These are phyloP conservation scores for Oldenlandia corymbosa DNA, from an alignment of 257 asterid species.

Conservation along the genomic window DNA sequence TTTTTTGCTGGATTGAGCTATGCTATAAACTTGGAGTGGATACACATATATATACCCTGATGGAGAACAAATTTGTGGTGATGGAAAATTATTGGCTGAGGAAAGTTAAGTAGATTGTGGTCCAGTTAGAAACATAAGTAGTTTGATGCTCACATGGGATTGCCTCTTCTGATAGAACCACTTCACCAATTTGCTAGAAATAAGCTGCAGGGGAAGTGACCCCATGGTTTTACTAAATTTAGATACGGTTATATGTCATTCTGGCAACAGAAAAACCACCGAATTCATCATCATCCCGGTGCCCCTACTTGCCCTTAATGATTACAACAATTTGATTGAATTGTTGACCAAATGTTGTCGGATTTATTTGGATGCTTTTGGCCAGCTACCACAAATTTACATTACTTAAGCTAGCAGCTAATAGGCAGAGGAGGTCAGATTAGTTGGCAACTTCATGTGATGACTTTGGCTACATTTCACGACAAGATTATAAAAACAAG, in stretches of 20 bases:
- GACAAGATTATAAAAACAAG: neutral
- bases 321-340: neutral
- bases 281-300: neutral
- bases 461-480: too few species aligned
- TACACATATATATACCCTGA: neutral
- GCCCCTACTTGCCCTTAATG: neutral
- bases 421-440: conserved; percentile 7
- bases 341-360: neutral
- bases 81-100: neutral
- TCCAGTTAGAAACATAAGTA: neutral
- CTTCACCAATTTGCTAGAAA: neutral
- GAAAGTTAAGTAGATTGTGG: neutral
- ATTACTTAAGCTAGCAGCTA: too few species aligned
- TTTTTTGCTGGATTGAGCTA: too few species aligned
- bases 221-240: conserved; percentile 3
- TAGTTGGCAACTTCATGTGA: conserved; percentile 3
- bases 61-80: neutral
- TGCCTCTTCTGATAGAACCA: conserved; percentile 2
- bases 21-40: neutral
- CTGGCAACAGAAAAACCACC: neutral
- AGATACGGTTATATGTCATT: neutral
- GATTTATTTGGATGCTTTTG: neutral
- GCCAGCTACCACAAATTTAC: neutral
- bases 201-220: neutral
- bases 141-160: conserved; percentile 6